These are phyloP conservation scores for Trypanosoma conorhini DNA, from an alignment of 208 protist genomes.

Conservation along the genomic window DNA sequence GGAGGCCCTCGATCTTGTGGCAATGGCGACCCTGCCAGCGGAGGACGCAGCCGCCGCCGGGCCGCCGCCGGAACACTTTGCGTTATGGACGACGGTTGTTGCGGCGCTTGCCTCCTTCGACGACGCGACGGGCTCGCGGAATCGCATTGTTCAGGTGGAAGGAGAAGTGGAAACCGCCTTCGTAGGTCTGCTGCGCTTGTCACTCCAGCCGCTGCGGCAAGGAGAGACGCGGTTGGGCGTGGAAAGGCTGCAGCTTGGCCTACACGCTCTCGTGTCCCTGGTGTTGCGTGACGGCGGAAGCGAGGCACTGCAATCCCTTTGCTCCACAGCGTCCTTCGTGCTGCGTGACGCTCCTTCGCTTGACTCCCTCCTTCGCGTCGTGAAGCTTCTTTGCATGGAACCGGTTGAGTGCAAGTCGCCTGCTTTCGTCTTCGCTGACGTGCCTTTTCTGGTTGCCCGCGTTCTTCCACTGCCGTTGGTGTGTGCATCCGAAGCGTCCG, in stretches of 20 bases:
- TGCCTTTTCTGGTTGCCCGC: constrained; percentile 18
- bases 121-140: background rate
- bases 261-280: constrained; percentile 21
- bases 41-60: background rate
- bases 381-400: constrained; percentile 5
- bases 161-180: background rate
- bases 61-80: background rate
- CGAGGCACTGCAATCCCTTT: background rate
- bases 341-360: background rate
- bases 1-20: constrained; percentile 39
- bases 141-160: background rate
- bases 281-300: background rate
- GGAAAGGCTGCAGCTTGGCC: constrained; percentile 8
- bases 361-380: constrained; percentile 3
- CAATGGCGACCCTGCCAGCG: background rate
- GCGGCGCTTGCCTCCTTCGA: background rate
- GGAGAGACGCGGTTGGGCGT: background rate
- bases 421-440: background rate
- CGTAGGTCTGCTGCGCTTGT: background rate
- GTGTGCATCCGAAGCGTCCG: background rate
- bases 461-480: constrained; percentile 20
- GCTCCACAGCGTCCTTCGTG: background rate
- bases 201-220: background rate
- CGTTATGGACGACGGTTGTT: constrained; percentile 10
- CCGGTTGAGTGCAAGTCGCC: background rate